These are phyloP conservation scores for Ophiocordyceps unilateralis DNA, from an alignment of 2,329 filamentous ascomycete species.

Conservation along the genomic window DNA sequence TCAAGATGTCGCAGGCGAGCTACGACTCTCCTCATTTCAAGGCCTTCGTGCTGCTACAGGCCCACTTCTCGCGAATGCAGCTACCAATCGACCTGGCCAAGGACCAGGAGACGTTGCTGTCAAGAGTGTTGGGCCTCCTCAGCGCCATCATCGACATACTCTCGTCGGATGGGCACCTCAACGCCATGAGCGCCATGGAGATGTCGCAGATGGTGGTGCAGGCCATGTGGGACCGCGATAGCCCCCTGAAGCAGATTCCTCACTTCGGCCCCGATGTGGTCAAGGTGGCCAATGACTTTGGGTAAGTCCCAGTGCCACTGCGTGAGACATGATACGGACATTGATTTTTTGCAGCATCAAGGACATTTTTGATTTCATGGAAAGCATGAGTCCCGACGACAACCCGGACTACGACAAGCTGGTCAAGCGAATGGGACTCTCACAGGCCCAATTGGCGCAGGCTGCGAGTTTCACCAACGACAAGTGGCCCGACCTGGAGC, in stretches of 20 bases:
- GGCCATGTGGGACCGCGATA: slow-evolving; percentile 97
- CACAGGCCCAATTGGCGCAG: slow-evolving; percentile 66
- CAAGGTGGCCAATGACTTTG: slow-evolving; percentile 63
- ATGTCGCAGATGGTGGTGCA: slow-evolving; percentile 99
- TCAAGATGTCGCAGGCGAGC: slow-evolving; percentile 77
- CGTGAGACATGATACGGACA: neutral
- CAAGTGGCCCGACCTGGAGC: slow-evolving; percentile 87
- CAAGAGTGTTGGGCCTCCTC: slow-evolving; percentile 71
- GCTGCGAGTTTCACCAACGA: slow-evolving; percentile 92
- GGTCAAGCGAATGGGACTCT: slow-evolving; percentile 61
- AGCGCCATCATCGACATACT: slow-evolving; percentile 90
- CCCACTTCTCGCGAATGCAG: slow-evolving; percentile 95
- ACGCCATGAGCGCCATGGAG: slow-evolving; percentile 97
- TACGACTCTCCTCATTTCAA: slow-evolving; percentile 98
- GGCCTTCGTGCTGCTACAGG: slow-evolving; percentile 89
- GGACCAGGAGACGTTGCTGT: slow-evolving; percentile 78
- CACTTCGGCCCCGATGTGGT: slow-evolving; percentile 77
- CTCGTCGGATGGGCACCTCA: slow-evolving; percentile 87
- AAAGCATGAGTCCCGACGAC: slow-evolving; percentile 92
- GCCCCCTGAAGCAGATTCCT: slow-evolving; percentile 91
- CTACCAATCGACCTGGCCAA: slow-evolving; percentile 89
- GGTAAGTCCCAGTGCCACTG: slow-evolving; percentile 28
- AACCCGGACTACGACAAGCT: slow-evolving; percentile 67
- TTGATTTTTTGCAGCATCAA: slow-evolving; percentile 43
- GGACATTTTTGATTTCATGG: slow-evolving; percentile 96